Evolutionary conservation across 352 stramenopile genomes (phyloP), one percentile per base, ranked within the genome.

Genomic region (Blastocystis sp.): DNA sequence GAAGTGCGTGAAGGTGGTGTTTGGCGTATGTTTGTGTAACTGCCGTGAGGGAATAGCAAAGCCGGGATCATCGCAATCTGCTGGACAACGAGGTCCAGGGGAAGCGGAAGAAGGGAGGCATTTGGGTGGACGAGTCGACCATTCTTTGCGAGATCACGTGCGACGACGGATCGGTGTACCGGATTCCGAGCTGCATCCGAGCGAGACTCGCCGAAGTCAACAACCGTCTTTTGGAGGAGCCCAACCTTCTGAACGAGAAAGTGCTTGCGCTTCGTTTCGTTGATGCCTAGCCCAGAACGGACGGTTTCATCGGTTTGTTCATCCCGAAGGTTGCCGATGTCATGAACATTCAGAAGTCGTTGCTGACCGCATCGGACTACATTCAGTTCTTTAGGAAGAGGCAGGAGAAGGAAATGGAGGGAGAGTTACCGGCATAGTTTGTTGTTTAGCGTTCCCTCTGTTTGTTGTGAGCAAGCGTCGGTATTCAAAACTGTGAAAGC

Each of bases 281-380:
- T 63, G 16, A 62, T 51, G 21, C 50, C 2, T 89, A 89, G 79
- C 62, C 62, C 31, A 39, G 79, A 35, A 89, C 79, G 19, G 79
- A 89, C 35, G 79, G 79, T 4, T 89, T 39, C 39, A 80, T 89
- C 31, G 63, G 37, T 3, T 67, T 89, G 63, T 80, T 89, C 45
- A 71, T 71, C 79, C 79, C 79, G 45, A 89, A 89, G 26, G 63
- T 80, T n/a, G 62, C 39, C 10, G 67, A 89, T 79, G 67, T 89
- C 19, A 80, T 89, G 67, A 80, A 80, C 29, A 89, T 89, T 45
- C 79, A 89, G 55, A 77, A 89, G n/a, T 89, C 79, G 39, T 37
- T 89, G n/a, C 50, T 89, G 33, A 89, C 79, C 3, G 37, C 60
- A 35, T 16, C 16, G 31, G 79, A 89, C n/a, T 89, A 89, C 67